Evolutionary conservation across 129 eudicot genomes (phyloP), one percentile per base, ranked within the genome.

Genomic region (Flaveria bidentis): DNA sequence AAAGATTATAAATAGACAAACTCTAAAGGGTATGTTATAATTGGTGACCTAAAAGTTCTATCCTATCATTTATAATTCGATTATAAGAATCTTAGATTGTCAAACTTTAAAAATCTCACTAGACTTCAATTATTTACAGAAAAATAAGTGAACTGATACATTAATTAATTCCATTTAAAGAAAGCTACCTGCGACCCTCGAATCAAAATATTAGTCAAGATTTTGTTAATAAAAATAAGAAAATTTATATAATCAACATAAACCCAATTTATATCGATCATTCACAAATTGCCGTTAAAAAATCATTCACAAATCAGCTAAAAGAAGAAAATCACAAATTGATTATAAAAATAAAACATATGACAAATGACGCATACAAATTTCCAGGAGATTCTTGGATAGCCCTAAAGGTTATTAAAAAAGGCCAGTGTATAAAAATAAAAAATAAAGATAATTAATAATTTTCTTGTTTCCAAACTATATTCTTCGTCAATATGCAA

Each of bases 341-440:
- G 62, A 61, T 49, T 61, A 30, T 61, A 62, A 63, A 28, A 49
- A 64, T 72, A 49, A 62, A 75, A 61, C 30, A 71, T 46, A 61
- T 45, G 78, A 75, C 78, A 75, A 30, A 4, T 30, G 36, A 62
- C 14, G 26, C 71, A 45, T 65, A 63, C 64, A 75, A 75, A 63
- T 30, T 63, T 75, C 72, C 72, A 75, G 64, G 72, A 49, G 64
- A 63, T 75, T 75, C 79, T 63, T 46, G 71, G 16, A 20, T 64
- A 47, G 36, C 67, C 80, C 50, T 28, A 63, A 47, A 57, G 47
- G 47, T 14, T 28, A 64, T 17, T 47, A 42, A 39, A 47, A 63
- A 47, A 63, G 15, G 11, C 16, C 4, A 5, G n/a, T 73, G 14
- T 22, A 26, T 23, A 44, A 14, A 45, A 45, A 10, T 23, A 61